Percentiles rank a stretch among this genome's conserved stretches.
Evolutionary conservation across 2,329 filamentous ascomycete genomes (phyloP).

Genomic region (Dactylellina parvicollis): DNA sequence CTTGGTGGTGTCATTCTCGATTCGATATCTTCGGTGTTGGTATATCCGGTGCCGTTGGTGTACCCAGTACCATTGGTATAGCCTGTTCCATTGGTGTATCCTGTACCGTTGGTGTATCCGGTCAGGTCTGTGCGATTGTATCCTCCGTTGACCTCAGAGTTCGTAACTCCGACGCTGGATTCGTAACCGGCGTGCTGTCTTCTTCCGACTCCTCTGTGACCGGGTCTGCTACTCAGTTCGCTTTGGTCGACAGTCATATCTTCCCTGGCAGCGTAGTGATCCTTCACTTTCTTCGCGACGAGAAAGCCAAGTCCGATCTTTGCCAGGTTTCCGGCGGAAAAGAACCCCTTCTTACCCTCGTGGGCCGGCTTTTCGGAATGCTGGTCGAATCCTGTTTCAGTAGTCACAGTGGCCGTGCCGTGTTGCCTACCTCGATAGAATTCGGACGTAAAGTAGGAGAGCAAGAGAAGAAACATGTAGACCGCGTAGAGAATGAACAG

Average conservation of each 20-base stretch:
- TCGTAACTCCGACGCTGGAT: constrained; percentile 47
- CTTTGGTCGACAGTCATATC: constrained; percentile 45
- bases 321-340: constrained; percentile 31
- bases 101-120: constrained; percentile 36
- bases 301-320: constrained; percentile 48
- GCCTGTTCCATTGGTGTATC: constrained; percentile 34
- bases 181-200: constrained; percentile 36
- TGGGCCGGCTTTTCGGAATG: constrained; percentile 35
- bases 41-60: constrained; percentile 44
- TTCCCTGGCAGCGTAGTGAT: constrained; percentile 38
- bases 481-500: constrained; percentile 87
- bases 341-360: constrained; percentile 23
- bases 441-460: constrained; percentile 81
- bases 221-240: constrained; percentile 45
- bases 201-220: constrained; percentile 6
- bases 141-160: constrained; percentile 48
- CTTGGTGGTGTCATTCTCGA: constrained; percentile 36
- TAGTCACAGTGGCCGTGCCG: constrained; percentile 45
- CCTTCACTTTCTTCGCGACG: constrained; percentile 51
- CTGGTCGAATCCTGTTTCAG: constrained; percentile 38
- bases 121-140: constrained; percentile 49
- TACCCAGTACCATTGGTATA: constrained; percentile 41
- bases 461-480: constrained; percentile 76
- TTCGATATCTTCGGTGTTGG: constrained; percentile 43
- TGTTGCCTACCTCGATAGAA: constrained; percentile 61